Base-by-base conservation (phyloP, 768 basidiomycete species). In the Fistulinella prunicolor region DNA sequence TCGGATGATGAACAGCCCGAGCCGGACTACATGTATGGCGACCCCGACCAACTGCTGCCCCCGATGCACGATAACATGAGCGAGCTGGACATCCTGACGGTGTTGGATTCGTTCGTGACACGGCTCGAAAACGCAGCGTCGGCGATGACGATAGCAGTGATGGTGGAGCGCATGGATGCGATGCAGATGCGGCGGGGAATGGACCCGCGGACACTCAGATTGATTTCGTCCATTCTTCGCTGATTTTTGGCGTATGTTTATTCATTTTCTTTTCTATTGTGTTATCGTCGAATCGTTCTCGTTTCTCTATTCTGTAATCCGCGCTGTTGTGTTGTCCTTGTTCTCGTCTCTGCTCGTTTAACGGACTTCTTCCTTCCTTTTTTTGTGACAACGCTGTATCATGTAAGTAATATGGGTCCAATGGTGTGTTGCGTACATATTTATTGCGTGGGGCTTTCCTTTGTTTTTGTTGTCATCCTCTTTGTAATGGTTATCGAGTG, bases 81-180 rank as follows among this genome's bases (percentile, higher is more conserved):
- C 23, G 91, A 94, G 55, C 66, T 75, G 16, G 88, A 94, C 49
- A 68, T 94, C 44, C 78, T 83, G 68, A 67, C 78, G 50, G 68
- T 90, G n/a, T 73, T 96, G 26, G 87, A 93, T 56, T 88, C 84
- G 12, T 62, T 95, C 43, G 73, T 85, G 24, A 69, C 80, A 8
- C 76, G 94, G 36, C 82, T 94, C 45, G 84, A 89, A 62, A 93
- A 94, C 61, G 79, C 86, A 3, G 67, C 82, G 22, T 62, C 69
- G 29, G 61, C 72, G 37, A 60, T 67, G 42, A 34, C 54, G 19
- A 28, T 57, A 48, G 14, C 36, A 30, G 35, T 37, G 38, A 5
- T 53, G 42, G 42, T 30, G 21, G 54, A 59, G 9, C 51, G 54
- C 2, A 44, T 77, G 46, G 55, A 64, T 42, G 64, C 65, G n/a